A percentile compares a stretch with the other conserved stretches of the same genome.
These are phyloP conservation scores for Citrus maxima DNA, from an alignment of 345 rosid species.

Conservation along the genomic window DNA sequence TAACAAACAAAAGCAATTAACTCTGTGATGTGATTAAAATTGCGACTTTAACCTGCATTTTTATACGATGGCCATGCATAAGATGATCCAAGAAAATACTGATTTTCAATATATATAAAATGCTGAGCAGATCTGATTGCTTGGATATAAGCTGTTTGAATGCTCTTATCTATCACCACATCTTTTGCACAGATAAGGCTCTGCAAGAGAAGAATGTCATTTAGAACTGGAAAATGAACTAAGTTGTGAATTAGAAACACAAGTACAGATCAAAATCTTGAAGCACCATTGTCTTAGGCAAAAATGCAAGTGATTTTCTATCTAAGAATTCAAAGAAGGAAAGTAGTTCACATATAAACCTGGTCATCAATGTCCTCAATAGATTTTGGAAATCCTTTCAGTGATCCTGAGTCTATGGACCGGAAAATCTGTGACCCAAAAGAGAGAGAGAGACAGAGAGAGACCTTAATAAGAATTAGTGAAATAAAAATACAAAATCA, in stretches of 20 bases:
- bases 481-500: background rate
- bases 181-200: conserved; percentile 64
- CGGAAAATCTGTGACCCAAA: conserved; percentile 57
- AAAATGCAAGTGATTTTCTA: background rate
- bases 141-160: conserved; percentile 92
- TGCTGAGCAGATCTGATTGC: conserved; percentile 97
- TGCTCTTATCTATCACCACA: conserved; percentile 83
- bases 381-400: conserved; percentile 76
- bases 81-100: conserved; percentile 96
- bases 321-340: background rate
- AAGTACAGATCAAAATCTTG: background rate
- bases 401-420: conserved; percentile 78
- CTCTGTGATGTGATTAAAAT: background rate
- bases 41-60: conserved; percentile 61
- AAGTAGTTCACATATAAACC: conserved; percentile 39
- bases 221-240: conserved; percentile 9
- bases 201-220: conserved; percentile 43
- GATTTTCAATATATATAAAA: conserved; percentile 95
- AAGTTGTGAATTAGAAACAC: background rate
- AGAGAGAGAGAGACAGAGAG: conserved; percentile 6
- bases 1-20: background rate
- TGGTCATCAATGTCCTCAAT: conserved; percentile 35
- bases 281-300: background rate
- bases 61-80: conserved; percentile 91
- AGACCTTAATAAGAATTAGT: background rate